Conservation (phyloP, 2,329 filamentous ascomycete genomes). For the Akanthomyces uredinophilus region DNA sequence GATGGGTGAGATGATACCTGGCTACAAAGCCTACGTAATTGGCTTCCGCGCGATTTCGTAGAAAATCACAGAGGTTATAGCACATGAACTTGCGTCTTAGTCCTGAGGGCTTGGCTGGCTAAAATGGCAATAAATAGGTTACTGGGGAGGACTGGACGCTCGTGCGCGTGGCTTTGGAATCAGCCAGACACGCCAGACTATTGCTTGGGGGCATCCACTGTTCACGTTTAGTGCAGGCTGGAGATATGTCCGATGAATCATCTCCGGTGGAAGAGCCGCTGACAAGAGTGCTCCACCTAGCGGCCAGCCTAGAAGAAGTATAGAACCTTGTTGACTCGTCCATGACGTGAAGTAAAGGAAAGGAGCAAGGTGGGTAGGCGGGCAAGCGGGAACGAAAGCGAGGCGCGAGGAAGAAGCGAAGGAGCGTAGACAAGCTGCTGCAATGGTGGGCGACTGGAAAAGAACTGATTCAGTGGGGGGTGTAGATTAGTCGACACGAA, state of each 20-base stretch:
- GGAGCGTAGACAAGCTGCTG: not conserved
- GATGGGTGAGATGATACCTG: not conserved
- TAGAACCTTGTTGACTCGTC: constrained; percentile 8
- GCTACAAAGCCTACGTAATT: not conserved
- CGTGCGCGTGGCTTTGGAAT: constrained; percentile 1
- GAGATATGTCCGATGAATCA: constrained; percentile 12
- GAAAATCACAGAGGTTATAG: not conserved
- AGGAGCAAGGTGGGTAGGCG: not conserved
- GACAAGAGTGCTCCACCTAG: not conserved
- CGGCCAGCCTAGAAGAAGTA: not conserved
- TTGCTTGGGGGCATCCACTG: not conserved
- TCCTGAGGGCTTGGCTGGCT: not conserved
- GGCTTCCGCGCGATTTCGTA: not conserved
- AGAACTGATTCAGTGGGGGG: not conserved
- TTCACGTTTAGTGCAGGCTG: not conserved
- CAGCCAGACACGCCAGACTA: constrained; percentile 4
- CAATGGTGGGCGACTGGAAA: not conserved
- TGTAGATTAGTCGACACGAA: not conserved
- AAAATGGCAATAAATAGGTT: not conserved
- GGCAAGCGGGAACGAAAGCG: not conserved
- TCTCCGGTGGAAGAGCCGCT: not conserved
- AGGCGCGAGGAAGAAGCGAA: not conserved
- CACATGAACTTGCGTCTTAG: not conserved
- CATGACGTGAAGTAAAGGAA: constrained; percentile 4
- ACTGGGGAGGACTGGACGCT: not conserved